phyloP scores from a whole-genome alignment of 768 basidiomycete species.

The Amanita rubescens region DNA sequence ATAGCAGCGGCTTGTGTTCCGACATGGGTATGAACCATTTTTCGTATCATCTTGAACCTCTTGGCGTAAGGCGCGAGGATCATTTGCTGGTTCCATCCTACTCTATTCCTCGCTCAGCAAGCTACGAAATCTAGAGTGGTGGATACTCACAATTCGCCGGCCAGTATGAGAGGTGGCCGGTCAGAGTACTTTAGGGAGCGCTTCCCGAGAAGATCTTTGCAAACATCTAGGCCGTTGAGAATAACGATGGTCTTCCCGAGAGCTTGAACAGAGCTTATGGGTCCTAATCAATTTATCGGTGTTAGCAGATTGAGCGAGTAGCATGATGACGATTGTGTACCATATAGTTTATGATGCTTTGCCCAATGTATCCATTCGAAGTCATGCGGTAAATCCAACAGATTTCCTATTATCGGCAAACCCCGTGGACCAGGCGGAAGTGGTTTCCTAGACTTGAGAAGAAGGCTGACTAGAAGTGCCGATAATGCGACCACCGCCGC shows the following conservation, averaged over 20 bases:
- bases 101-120: neutral
- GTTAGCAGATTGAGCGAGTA: neutral
- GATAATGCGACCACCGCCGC: neutral
- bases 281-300: conserved; percentile 19
- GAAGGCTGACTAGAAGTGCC: neutral
- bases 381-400: neutral
- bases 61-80: conserved; percentile 16
- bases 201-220: conserved; percentile 37
- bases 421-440: neutral
- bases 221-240: conserved; percentile 35
- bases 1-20: conserved; percentile 27
- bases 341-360: neutral
- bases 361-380: neutral
- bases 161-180: conserved; percentile 29
- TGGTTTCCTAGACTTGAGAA: neutral
- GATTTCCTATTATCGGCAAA: neutral
- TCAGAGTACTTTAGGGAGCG: conserved; percentile 43
- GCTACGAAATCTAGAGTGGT: conserved; percentile 21
- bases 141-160: conserved; percentile 24
- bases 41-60: conserved; percentile 25
- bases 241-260: conserved; percentile 34
- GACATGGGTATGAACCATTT: conserved; percentile 29
- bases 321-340: neutral
- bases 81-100: neutral
- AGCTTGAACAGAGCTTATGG: conserved; percentile 31